Conservation (phyloP, 225 moss, liverwort and hornwort species). For the Asterella californica region DNA sequence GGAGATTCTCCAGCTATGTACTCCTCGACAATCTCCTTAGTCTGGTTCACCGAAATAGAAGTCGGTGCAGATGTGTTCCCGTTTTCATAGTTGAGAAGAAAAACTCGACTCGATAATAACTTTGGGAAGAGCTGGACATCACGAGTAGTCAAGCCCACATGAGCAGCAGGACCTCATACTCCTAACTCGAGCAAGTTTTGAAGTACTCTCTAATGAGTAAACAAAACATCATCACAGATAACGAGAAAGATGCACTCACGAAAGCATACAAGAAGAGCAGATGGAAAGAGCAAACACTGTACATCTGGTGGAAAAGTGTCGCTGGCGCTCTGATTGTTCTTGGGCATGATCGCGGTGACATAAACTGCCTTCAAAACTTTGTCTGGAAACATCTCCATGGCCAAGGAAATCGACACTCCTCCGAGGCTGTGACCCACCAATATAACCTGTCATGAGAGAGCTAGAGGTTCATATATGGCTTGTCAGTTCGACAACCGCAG, state of each 20-base stretch:
- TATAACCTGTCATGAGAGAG: slow-evolving; percentile 30
- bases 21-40: not conserved
- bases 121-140: too few relatives aligned
- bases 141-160: too few relatives aligned
- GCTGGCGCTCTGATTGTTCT: slow-evolving; percentile 1
- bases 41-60: not conserved
- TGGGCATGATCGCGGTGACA: slow-evolving; percentile 47
- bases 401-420: slow-evolving; percentile 43
- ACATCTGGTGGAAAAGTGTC: not conserved
- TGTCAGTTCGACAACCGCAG: too few relatives aligned
- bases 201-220: too few relatives aligned
- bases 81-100: not conserved
- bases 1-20: not conserved
- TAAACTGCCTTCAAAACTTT: slow-evolving; percentile 50
- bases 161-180: too few relatives aligned
- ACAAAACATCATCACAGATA: too few relatives aligned
- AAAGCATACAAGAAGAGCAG: too few relatives aligned
- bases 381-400: slow-evolving; percentile 48
- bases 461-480: too few relatives aligned
- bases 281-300: too few relatives aligned
- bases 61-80: not conserved
- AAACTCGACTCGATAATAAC: not conserved
- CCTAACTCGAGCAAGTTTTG: too few relatives aligned
- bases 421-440: slow-evolving; percentile 60
- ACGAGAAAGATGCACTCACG: too few relatives aligned